Base-by-base conservation (phyloP, 1,284 basidiomycete species). In the Trametes versicolor region DNA sequence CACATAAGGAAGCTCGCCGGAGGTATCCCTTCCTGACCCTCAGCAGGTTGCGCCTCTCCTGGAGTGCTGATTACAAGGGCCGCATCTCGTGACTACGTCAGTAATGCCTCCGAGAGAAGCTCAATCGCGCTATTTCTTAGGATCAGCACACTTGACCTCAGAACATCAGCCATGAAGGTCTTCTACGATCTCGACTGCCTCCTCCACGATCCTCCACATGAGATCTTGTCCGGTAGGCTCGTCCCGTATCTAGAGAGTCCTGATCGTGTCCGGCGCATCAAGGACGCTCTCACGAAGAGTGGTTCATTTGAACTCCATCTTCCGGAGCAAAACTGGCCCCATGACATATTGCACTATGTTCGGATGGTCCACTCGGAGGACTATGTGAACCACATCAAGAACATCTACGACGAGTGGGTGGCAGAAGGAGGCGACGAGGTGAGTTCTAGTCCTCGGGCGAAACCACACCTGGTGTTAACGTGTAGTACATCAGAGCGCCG, bases 191-290 rank as follows among this genome's bases (percentile, higher is more conserved):
- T 52, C 5, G 69, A 66, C 32, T 72, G 69, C 54, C 68, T 74
- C 36, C 58, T 74, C 0, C 79, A 80, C 58, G 54, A 77, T 52
- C 78, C 79, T 19, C 74, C 74, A 5, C 69, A 73, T 41, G 78
- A 80, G 58, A 75, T 78, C 29, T 66, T 79, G 17, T 75, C 73
- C 19, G 78, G 78, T 5, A 64, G 67, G 12, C 67, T 71, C 7
- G 69, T 75, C 8, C 72, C 74, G 2, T 79, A 78, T 62, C 65
- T 73, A 7, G 78, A 80, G 67, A 74, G 72, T 36, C 79, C 79
- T 0, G 67, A 70, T 8, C 73, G 80, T 10, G 60, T 76, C 25
- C 51, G 45, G 21, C 58, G 51, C 9, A 76, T 79, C 69, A 70
- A 74, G 56, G 43, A 70, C 3, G 67, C 73, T 4, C 66, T 81